A percentile compares a stretch with the other conserved stretches of the same genome.
Conservation (phyloP, 2,329 filamentous ascomycete genomes). For the Exophiala lecanii-corni region DNA sequence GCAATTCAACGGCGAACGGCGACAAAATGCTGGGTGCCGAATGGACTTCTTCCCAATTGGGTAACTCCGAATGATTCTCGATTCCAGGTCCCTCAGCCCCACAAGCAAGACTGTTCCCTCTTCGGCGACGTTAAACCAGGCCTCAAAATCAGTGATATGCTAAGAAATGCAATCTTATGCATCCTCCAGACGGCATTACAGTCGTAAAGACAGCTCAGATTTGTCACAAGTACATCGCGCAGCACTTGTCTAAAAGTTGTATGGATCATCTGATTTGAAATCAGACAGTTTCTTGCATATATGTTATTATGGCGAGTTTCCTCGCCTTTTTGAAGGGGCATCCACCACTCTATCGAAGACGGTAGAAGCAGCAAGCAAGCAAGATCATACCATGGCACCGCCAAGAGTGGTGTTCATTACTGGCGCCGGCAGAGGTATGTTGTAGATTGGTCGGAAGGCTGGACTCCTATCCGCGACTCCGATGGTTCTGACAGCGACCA, state of each 20-base stretch:
- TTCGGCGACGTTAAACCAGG: no score
- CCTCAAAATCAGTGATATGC: no score
- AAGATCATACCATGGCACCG: not conserved
- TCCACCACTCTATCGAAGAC: not conserved
- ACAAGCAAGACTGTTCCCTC: no score
- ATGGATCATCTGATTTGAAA: conserved; percentile 1
- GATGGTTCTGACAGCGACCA: not conserved
- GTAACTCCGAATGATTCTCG: conserved; percentile 4
- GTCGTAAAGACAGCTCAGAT: not conserved
- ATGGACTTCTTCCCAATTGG: not conserved
- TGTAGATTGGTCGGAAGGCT: not conserved
- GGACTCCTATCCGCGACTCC: not conserved
- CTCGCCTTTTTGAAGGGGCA: not conserved
- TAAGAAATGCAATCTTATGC: conserved; percentile 2
- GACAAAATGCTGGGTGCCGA: not conserved
- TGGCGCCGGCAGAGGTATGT: not conserved
- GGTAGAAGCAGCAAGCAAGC: not conserved
- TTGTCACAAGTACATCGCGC: not conserved
- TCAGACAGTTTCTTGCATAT: not conserved
- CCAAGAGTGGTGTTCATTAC: not conserved
- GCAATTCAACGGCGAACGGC: not conserved
- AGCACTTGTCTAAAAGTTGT: not conserved
- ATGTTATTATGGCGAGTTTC: not conserved
- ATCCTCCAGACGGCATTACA: not conserved
- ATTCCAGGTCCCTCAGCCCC: not conserved